Base-by-base conservation (phyloP, 495 filamentous ascomycete species). In the Darksidea phi region DNA sequence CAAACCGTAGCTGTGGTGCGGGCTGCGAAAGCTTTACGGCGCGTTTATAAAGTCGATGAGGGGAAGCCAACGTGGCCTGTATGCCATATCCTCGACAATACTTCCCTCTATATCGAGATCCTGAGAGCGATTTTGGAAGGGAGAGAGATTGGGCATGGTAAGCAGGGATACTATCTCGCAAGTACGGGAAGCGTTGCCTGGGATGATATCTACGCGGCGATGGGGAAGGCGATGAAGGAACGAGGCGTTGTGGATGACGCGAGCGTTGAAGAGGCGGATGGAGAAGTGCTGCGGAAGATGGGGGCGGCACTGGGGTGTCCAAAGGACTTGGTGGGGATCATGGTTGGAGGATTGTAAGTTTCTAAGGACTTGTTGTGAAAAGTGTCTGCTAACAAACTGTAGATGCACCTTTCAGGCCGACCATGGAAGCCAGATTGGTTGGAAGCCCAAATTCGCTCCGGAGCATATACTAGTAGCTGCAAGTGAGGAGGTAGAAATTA, bases 151-250 rank as follows among this genome's bases (percentile, higher is more conserved):
- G 70, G 69, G 0, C 47, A 76, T 28, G 77, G 77, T 0, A 75
- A 73, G 63, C 70, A 73, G 12, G 79, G 80, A 0, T 82, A 78
- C 56, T 82, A 76, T 59, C 73, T 82, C n/a, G 79, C 76, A 12
- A 57, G 78, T 1, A 67, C 76, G 5, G 80, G 80, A 8, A 72
- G 57, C 10, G 67, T 82, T 13, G 61, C 71, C 1, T 82, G 80
- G 80, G 67, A 78, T 34, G 75, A 80, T 50, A 26, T 82, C 1
- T 81, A 81, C 51, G 50, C 23, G 2, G 70, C 76, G 6, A 70
- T 81, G 54, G 78, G 73, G 0, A 63, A 60, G 11, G 68, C 69
- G 6, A 61, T 82, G 8, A 72, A 69, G 1, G 75, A 77, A 48
- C 73, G 73, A 5, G 59, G 63, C 2, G 52, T 74, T 13, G 62